Base-by-base conservation (phyloP, 805 yeast species). In the Wickerhamiella australiensis region DNA sequence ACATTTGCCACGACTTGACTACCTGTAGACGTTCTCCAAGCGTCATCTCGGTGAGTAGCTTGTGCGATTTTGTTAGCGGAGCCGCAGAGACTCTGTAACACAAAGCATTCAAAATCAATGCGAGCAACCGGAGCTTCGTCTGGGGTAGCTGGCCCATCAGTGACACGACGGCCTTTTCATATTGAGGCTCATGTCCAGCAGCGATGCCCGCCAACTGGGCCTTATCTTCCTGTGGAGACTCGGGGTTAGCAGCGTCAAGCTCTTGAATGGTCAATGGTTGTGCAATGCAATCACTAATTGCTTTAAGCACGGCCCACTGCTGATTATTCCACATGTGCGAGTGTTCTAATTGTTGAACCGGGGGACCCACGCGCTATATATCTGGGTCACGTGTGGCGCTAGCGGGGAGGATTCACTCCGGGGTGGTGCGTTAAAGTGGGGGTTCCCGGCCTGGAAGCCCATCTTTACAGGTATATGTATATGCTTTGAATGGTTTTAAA, bases 1-100 rank as follows among this genome's bases (percentile, higher is more conserved):
- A 71, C 51, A 62, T 62, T 31, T 68, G 59, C 77, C 77, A 72
- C 4, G 64, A 51, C 4, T 46, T 50, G 26, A 75, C 53, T 15
- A 73, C 50, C 2, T 47, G 52, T 42, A 60, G 66, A 17, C 68
- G 58, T 53, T 73, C 68, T 7, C 27, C 46, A 1, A 13, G 43
- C 15, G 53, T 23, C 64, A 62, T 59, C 18, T 61, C 62, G 23
- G 57, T 49, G 8, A 62, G 12, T 1, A 59, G 53, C 22, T 38
- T 31, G 7, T 50, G 50, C 17, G 59, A 52, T 11, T 52, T 49
- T 6, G 64, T 62, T 20, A 62, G 44, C 12, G 56, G 45, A 5
- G 52, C 20, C 1, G 64, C 61, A 2, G 59, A 25, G 4, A 54
- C 54, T 11, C 61, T 52, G 48, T 50, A 54, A 23, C 57, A 42